Conservation (phyloP, 176 grass and related monocot species). For the Canna indica region DNA sequence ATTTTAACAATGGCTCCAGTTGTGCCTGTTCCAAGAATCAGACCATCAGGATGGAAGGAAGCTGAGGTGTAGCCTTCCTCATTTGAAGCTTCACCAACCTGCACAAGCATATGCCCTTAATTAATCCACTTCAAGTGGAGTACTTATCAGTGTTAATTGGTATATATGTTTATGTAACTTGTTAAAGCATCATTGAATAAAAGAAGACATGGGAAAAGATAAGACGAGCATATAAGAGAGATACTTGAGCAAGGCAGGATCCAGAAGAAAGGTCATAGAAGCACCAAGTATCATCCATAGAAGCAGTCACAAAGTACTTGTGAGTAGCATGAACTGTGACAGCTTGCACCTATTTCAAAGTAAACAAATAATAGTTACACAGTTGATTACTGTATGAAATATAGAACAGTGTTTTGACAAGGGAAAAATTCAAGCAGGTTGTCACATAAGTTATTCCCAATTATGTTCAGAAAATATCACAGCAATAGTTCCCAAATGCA, state of each 20-base stretch:
- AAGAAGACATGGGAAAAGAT: neutral
- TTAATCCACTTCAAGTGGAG: neutral
- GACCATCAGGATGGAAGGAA: slow-evolving; percentile 91
- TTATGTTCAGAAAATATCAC: neutral
- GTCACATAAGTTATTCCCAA: too few relatives aligned
- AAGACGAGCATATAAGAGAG: neutral
- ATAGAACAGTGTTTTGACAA: neutral
- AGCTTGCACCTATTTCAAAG: slow-evolving; percentile 66
- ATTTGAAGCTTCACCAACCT: slow-evolving; percentile 66
- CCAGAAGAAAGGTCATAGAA: slow-evolving; percentile 94
- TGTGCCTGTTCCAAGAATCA: slow-evolving; percentile 96
- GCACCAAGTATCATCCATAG: slow-evolving; percentile 97
- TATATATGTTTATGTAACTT: neutral
- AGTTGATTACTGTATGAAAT: neutral
- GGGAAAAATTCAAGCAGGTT: neutral
- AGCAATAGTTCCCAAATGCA: too few relatives aligned
- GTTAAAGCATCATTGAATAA: neutral
- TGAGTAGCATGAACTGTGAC: slow-evolving; percentile 93
- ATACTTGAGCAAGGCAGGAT: slow-evolving; percentile 86
- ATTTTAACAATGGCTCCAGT: slow-evolving; percentile 80
- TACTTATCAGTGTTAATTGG: neutral
- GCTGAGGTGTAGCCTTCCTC: slow-evolving; percentile 88
- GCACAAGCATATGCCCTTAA: neutral
- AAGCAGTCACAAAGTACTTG: slow-evolving; percentile 85
- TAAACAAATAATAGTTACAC: neutral